Percentiles rank a stretch among this genome's conserved stretches.
Evolutionary conservation across 106 monocot species (phyloP).

Genomic region (Dioscorea alata): DNA sequence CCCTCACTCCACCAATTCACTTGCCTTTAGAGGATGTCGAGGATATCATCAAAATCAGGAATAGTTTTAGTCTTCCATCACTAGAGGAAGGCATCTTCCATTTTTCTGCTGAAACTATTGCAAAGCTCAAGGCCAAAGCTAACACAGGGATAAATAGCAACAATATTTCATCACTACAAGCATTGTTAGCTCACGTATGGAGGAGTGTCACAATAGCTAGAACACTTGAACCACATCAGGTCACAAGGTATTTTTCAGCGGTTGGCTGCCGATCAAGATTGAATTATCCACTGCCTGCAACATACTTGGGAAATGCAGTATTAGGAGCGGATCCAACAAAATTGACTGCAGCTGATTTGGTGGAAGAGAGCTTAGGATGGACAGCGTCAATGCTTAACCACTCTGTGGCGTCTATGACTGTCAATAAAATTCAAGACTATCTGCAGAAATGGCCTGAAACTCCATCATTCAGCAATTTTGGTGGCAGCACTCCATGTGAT

Average conservation of each 20-base stretch:
- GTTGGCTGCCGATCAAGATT: conserved; percentile 2
- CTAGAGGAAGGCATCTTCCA: conserved; percentile 6
- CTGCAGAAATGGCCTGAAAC: conserved; percentile 9
- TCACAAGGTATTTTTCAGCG: background rate
- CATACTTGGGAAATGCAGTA: conserved; percentile 10
- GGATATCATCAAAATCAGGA: background rate
- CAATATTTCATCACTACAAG: conserved; percentile 15
- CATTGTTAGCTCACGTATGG: background rate
- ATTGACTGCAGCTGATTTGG: conserved; percentile 1
- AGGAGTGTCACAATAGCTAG: background rate
- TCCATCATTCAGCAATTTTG: background rate
- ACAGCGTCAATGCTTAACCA: conserved; percentile 23
- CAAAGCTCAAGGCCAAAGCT: conserved; percentile 1
- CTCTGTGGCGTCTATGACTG: conserved; percentile 2
- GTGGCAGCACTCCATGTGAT: too few species aligned
- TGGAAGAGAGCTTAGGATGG: background rate
- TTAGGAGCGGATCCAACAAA: too few species aligned
- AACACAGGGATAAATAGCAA: background rate
- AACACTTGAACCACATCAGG: background rate
- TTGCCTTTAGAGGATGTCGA: background rate
- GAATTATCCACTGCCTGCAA: conserved; percentile 1
- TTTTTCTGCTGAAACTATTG: background rate
- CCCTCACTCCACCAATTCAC: background rate
- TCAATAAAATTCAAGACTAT: background rate
- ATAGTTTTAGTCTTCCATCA: background rate